Evolutionary conservation across 73 alveolate species (phyloP), one percentile per base, ranked within the genome.

Genomic region (Symbiodinium pilosum): DNA sequence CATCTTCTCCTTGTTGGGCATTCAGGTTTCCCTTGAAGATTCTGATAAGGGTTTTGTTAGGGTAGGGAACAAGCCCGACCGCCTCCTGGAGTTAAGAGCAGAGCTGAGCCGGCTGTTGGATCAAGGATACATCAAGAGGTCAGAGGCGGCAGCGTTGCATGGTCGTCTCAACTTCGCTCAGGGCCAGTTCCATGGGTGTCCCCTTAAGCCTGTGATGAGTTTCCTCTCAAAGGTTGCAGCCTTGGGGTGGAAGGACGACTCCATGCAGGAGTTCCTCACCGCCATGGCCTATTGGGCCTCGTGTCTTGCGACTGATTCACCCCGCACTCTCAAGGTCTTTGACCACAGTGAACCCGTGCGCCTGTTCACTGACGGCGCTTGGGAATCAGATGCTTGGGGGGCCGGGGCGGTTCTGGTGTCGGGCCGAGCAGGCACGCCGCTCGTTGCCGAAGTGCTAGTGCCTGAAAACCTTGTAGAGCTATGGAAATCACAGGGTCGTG

Each of bases 161-260:
- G 93, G 93, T 1, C 83, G 38, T 21, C 84, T 86, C 52, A 86
- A 34, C 40, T 86, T 86, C 20, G 84, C 93, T 16, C 93, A 86
- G 32, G 93, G 83, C 1, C 93, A 86, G 28, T 51, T 12, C 8
- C 3, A 44, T 47, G 93, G 93, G 26, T 28, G 83, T 0, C 43
- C 52, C 20, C 40, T 86, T 34, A 86, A 86, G 42, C 93, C 93
- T 1, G 93, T 28, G 28, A 86, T 52, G 83, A 24, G 14, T 1
- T 86, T 52, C 38, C 36, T 86, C 36, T 9, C 54, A 2, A 18
- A 40, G 21, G 40, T 86, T 6, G 83, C 93, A 32, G 40, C 38
- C 20, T 4, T 7, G 2, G 93, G 93, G 7, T 86, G 93, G 93
- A 3, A 36, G 28, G 42, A 4, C 16, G 36, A 7, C 51, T 16